phyloP scores from a whole-genome alignment of 805 yeast species.

The Starmerella powellii region DNA sequence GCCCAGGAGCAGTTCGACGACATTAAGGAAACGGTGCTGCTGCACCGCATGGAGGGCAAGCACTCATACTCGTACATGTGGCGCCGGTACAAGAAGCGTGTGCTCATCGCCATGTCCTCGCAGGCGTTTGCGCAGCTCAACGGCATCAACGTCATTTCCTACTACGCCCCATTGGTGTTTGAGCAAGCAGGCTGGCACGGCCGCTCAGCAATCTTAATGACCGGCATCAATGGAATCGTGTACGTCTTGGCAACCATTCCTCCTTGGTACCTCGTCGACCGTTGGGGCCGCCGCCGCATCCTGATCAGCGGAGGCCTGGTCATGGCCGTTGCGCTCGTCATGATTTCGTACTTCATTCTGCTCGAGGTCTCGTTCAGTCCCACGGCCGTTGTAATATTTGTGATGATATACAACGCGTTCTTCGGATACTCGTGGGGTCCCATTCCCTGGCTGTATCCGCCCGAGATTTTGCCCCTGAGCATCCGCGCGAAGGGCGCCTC shows the following conservation, averaged over 20 bases:
- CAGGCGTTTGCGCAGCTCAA: conserved; percentile 88
- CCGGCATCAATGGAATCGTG: conserved; percentile 61
- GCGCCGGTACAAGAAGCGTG: conserved; percentile 59
- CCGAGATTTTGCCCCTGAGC: conserved; percentile 72
- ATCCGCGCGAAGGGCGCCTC: conserved; percentile 87
- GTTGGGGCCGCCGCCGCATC: conserved; percentile 86
- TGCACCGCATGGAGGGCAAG: conserved; percentile 73
- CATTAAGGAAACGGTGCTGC: conserved; percentile 67
- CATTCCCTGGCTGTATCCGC: conserved; percentile 78
- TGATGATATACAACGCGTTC: conserved; percentile 62
- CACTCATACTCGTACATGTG: conserved; percentile 64
- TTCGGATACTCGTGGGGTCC: conserved; percentile 95
- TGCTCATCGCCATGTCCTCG: conserved; percentile 78
- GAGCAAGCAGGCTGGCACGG: conserved; percentile 95
- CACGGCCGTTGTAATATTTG: conserved; percentile 58
- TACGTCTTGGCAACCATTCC: conserved; percentile 62
- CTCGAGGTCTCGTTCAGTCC: conserved; percentile 47
- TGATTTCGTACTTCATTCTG: conserved; percentile 51
- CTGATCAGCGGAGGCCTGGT: conserved; percentile 63
- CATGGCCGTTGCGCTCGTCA: conserved; percentile 60
- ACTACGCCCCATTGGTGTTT: conserved; percentile 86
- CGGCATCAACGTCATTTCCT: conserved; percentile 85
- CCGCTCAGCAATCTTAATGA: conserved; percentile 75
- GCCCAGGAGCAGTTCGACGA: conserved; percentile 66
- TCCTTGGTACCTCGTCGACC: conserved; percentile 83